Evolutionary conservation across 1,139 yeast genomes (phyloP), one percentile per base, ranked within the genome.

Genomic region (Saccharomyces hybrid): DNA sequence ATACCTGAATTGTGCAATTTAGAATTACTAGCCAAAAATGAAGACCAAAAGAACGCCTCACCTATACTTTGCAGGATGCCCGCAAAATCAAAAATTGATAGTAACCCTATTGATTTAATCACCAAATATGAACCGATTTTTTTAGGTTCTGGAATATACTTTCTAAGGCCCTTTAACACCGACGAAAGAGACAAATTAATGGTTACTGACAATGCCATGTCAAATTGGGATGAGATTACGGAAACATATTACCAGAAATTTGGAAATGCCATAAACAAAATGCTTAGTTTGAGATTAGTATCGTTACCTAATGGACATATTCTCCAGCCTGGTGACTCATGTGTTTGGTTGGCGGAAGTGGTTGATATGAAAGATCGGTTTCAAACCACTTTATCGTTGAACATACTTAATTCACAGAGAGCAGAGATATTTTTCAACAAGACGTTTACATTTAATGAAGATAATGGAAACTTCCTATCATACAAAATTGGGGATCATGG

Each of bases 1-100:
- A 74, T 85, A 0, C 84, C 87, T 0, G 72, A 74, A 5, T 71
- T 88, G 25, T 90, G 97, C 67, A 63, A 66, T 7, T 32, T 68
- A 25, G 65, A 63, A 31, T 49, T 67, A n/a, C 53, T 67, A 3
- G 59, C 66, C n/a, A 59, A 55, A 23, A 63, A 59, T 52, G 64
- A 60, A 31, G 67, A 66, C 34, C 61, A 61, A 50, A 58, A 58
- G 14, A 44, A 52, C 8, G 65, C 66, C 1, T 57, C 57, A 27
- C 54, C 58, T 8, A 55, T 65, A 6, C 9, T 54, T 8, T 65
- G 69, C 48, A 49, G 53, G 6, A 58, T 48, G 31, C 29, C 51
- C 8, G 46, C 46, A 13, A 25, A 25, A 3, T 27, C 48, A 16
- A 31, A 9, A 5, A 38, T n/a, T 16, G 27, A 23, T 5, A 46